Base-by-base conservation (phyloP, 345 rosid species). In the Hypericum perforatum region DNA sequence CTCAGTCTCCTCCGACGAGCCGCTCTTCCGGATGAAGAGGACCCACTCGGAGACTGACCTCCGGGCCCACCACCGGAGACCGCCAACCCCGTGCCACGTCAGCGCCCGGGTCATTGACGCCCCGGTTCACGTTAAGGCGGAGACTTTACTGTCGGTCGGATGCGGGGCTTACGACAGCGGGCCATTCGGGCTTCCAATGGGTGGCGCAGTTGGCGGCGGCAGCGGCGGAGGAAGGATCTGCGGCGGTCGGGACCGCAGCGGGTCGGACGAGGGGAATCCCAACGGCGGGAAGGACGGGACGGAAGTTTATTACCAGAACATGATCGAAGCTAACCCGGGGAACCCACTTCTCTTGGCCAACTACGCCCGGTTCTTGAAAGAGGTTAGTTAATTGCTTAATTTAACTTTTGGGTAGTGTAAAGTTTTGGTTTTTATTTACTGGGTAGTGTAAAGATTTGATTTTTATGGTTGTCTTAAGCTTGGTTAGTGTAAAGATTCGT, bases 241-340 rank as follows among this genome's bases (percentile, higher is more conserved):
- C 9, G 76, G 73, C 55, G 78, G 60, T 38, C n/a, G n/a, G n/a
- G n/a, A n/a, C n/a, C n/a, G n/a, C n/a, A n/a, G n/a, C n/a, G 70
- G 59, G 40, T 41, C 59, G 12, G 81, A 64, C 51, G 64, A 54
- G 38, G 51, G 65, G 81, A 77, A 65, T 22, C 57, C 71, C 4
- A 66, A 68, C 47, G 5, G 64, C 9, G 73, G 70, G 50, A 70
- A 49, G 43, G 74, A 83, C 54, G 45, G 41, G 12, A 78, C 79
- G 9, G 95, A 92, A 40, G 52, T 59, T 56, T 85, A 75, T 45
- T 88, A 92, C 68, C 85, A 62, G 61, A 80, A 63, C 62, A 81
- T 92, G 95, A 81, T 87, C 43, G 85, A 85, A 51, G 95, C 86
- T 0, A 75, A 92, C 71, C 98, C 98, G 49, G 82, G 78, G 58